Conservation (phyloP, 202 grass and related monocot species). For the Eragrostis tef region DNA sequence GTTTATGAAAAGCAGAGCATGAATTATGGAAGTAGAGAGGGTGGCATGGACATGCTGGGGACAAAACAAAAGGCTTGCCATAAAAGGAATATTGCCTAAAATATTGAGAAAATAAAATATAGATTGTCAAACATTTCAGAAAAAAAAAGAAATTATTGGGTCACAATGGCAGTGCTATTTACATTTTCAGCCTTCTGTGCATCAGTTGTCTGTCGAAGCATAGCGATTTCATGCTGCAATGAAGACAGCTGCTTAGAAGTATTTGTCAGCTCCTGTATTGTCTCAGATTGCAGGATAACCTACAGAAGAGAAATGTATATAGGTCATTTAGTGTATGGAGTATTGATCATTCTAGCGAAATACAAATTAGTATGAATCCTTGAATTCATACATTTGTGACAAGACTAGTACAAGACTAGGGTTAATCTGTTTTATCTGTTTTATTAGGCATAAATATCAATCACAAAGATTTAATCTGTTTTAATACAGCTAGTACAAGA, state of each 20-base stretch:
- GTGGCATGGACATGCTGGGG: neutral
- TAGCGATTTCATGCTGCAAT: constrained; percentile 77
- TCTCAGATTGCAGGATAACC: constrained; percentile 96
- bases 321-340: neutral
- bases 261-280: constrained; percentile 96
- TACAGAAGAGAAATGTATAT: constrained; percentile 52
- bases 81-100: constrained; percentile 8
- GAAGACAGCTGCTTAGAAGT: constrained; percentile 91
- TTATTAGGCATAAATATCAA: constrained; percentile 23
- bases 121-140: neutral
- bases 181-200: constrained; percentile 86
- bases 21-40: neutral
- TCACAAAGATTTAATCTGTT: neutral
- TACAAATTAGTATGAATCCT: neutral
- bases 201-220: constrained; percentile 77
- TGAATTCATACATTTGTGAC: neutral
- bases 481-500: neutral
- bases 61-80: neutral
- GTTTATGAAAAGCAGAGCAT: neutral
- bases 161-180: constrained; percentile 31
- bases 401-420: too few relatives aligned
- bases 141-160: constrained; percentile 4
- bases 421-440: too few relatives aligned
- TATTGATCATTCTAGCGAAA: neutral
- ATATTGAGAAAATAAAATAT: neutral